Evolutionary conservation across 2,329 filamentous ascomycete species (phyloP), one percentile per base, ranked within the genome.

Genomic region (Alternaria postmessia): DNA sequence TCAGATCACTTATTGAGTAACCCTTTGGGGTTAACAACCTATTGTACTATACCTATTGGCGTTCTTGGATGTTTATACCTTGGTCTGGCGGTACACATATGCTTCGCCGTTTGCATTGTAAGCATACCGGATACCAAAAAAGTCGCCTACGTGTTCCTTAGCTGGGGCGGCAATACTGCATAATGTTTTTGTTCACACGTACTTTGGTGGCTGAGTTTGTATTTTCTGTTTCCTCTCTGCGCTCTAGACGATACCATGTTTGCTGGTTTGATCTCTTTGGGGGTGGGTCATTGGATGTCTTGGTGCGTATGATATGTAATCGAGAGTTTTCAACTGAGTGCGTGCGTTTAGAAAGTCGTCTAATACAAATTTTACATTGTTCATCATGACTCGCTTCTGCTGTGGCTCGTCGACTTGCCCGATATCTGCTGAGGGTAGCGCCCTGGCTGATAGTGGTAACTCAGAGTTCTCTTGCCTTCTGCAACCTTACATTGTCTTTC

Each of bases 21-120:
- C 28, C 12, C 51, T 36, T 18, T 38, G 11, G 11, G 20, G 20
- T 16, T 7, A 16, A 7, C 32, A 7, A 7, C 2, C 11, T 54
- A 32, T 38, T 59, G 57, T 56, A 59, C 18, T 18, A 59, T 51
- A 55, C 41, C 32, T 39, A 51, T 20, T 36, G 57, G 44, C 44
- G 44, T 56, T 14, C 16, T 12, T 22, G 20, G 57, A 30, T 43
- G 52, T 44, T 55, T 42, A 59, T 59, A 59, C 52, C 39, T 55
- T 22, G 24, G 18, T 54, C 44, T 11, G 11, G 26, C 39, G n/a
- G 47, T 36, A 36, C 32, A 36, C 14, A 7, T 36, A 6, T 36
- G 32, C 6, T 36, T 36, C 32, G 38, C 18, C 5, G 44, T 34
- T 34, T 51, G 43, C 46, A 44, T 44, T 51, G 39, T 59, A 51